A percentile compares a stretch with the other conserved stretches of the same genome.
Conservation (phyloP, 2,329 filamentous ascomycete genomes). For the Arthrinium phaeospermum region DNA sequence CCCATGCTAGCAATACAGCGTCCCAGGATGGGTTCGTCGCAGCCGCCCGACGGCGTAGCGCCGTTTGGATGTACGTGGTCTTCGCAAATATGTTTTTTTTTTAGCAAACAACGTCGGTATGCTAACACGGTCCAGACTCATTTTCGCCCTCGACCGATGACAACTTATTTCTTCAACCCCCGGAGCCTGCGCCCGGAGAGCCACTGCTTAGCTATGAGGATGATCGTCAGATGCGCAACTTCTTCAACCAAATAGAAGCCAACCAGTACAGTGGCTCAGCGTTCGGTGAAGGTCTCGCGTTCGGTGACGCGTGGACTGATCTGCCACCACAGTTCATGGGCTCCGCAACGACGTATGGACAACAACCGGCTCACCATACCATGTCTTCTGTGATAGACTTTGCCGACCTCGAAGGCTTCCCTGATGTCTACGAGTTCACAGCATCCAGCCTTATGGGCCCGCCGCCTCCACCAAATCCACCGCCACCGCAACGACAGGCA, state of each 20-base stretch:
- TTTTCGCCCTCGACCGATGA: conserved; percentile 26
- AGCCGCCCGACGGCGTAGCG: conserved; percentile 59
- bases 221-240: conserved; percentile 61
- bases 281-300: conserved; percentile 57
- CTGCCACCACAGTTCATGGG: conserved; percentile 71
- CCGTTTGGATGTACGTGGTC: conserved; percentile 69
- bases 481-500: conserved; percentile 28
- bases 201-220: conserved; percentile 69
- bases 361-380: conserved; percentile 47
- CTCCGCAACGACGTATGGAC: conserved; percentile 67
- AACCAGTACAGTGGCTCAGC: conserved; percentile 55
- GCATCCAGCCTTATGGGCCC: conserved; percentile 31
- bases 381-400: conserved; percentile 35
- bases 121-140: conserved; percentile 19
- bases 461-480: conserved; percentile 44
- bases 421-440: conserved; percentile 36
- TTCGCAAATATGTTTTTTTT: conserved; percentile 30
- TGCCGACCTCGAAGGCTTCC: conserved; percentile 31
- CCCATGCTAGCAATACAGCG: conserved; percentile 63
- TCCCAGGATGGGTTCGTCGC: conserved; percentile 65
- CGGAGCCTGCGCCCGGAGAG: conserved; percentile 67
- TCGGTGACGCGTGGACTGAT: conserved; percentile 59
- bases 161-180: conserved; percentile 54
- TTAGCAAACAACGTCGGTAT: conserved; percentile 20
- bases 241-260: conserved; percentile 61